These are phyloP conservation scores for Ustilago cynodontis DNA, from an alignment of 1,284 basidiomycete genomes.

Conservation along the genomic window DNA sequence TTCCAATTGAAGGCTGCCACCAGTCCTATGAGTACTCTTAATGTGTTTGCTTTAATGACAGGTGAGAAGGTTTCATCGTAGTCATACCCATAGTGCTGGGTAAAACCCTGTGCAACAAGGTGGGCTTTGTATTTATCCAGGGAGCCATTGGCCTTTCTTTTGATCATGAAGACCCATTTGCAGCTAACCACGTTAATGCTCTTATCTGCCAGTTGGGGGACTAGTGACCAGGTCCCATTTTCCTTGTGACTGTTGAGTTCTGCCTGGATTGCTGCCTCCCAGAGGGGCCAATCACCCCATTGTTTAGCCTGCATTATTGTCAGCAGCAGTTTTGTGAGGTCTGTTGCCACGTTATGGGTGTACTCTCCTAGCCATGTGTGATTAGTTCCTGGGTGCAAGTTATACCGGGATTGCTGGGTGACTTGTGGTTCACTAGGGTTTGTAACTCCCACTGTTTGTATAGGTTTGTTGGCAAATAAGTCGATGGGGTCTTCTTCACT, in stretches of 20 bases:
- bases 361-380: too few species aligned
- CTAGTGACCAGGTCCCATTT: background rate
- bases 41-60: accelerated
- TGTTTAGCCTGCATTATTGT: too few species aligned
- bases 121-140: background rate
- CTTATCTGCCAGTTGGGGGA: background rate
- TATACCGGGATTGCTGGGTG: too few species aligned
- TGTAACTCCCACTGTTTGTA: too few species aligned
- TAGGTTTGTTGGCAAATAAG: too few species aligned
- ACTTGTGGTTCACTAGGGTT: too few species aligned
- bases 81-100: background rate
- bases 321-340: too few species aligned
- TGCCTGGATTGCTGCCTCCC: background rate
- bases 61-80: background rate
- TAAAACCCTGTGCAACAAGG: background rate
- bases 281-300: background rate
- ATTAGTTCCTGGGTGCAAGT: too few species aligned
- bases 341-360: too few species aligned
- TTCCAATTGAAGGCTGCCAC: too few species aligned
- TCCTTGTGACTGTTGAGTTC: background rate
- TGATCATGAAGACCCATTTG: background rate
- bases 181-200: background rate
- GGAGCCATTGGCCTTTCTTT: background rate
- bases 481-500: too few species aligned
- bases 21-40: background rate